phyloP scores from a whole-genome alignment of 1,284 basidiomycete genomes.

The Rhodotorula glutinis region DNA sequence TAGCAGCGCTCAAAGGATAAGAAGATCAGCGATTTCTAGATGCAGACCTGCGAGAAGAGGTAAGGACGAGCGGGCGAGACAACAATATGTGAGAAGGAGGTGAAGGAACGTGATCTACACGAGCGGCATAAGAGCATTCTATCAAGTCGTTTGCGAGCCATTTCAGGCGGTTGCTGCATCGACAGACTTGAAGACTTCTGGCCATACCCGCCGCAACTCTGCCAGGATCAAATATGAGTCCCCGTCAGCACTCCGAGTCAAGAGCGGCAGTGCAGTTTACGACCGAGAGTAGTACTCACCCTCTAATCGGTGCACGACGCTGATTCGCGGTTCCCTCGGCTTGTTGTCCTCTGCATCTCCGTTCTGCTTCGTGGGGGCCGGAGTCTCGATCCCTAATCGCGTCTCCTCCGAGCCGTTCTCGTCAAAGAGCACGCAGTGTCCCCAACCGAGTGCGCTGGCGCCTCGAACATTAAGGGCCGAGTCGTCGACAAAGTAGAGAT shows the following conservation, averaged over 20 bases:
- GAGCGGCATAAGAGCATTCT: background rate
- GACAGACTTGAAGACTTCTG: slow-evolving; percentile 19
- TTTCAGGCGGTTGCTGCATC: background rate
- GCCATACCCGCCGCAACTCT: slow-evolving; percentile 24
- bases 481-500: slow-evolving; percentile 42
- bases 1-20: too few species aligned
- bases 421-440: slow-evolving; percentile 41
- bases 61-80: too few species aligned
- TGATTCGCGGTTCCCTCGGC: slow-evolving; percentile 16
- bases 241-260: too few species aligned
- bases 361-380: background rate
- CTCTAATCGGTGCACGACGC: slow-evolving; percentile 24
- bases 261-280: too few species aligned
- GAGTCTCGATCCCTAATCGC: slow-evolving; percentile 22
- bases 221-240: too few species aligned
- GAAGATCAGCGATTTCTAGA: too few species aligned
- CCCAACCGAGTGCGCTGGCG: slow-evolving; percentile 39
- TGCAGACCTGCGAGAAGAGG: too few species aligned
- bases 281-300: slow-evolving; percentile 15
- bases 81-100: too few species aligned
- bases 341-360: background rate
- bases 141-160: background rate
- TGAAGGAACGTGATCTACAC: too few species aligned
- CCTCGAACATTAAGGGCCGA: slow-evolving; percentile 40
- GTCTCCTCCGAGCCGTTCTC: slow-evolving; percentile 32